These are phyloP conservation scores for Botrytis galanthina DNA, from an alignment of 2,329 filamentous ascomycete genomes.

Conservation along the genomic window DNA sequence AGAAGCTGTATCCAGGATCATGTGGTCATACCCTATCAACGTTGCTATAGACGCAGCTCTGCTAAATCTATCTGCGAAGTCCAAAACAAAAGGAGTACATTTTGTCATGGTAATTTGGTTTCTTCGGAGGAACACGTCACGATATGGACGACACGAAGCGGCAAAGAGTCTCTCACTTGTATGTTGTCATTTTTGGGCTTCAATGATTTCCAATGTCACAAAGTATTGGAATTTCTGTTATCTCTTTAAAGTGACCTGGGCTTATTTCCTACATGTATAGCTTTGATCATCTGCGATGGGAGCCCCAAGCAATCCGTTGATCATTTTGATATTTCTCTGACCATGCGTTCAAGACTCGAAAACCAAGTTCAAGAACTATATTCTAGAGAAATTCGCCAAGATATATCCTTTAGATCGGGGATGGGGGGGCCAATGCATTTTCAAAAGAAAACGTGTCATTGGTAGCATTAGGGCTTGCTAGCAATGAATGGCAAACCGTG, in stretches of 20 bases:
- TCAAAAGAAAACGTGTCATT: too few species aligned
- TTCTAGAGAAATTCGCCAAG: too few species aligned
- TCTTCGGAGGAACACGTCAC: neutral
- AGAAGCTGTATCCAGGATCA: neutral
- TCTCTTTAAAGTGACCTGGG: neutral
- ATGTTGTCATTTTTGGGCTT: neutral
- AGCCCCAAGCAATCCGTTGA: neutral
- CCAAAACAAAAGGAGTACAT: neutral
- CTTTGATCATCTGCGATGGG: neutral
- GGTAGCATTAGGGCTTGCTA: neutral
- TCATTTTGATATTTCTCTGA: neutral
- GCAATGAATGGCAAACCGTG: neutral
- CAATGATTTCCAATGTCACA: neutral
- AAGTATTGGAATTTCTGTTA: neutral
- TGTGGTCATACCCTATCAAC: neutral
- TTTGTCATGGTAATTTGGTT: neutral
- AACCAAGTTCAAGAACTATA: neutral
- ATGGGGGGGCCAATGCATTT: too few species aligned
- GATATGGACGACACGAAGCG: neutral
- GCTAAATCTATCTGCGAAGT: neutral
- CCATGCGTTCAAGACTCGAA: neutral
- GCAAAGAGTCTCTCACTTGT: neutral
- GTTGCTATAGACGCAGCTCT: neutral
- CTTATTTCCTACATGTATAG: neutral
- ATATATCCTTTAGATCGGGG: too few species aligned